Base-by-base conservation (phyloP, 148 eudicot genomes). In the Rhododendron ovatum region DNA sequence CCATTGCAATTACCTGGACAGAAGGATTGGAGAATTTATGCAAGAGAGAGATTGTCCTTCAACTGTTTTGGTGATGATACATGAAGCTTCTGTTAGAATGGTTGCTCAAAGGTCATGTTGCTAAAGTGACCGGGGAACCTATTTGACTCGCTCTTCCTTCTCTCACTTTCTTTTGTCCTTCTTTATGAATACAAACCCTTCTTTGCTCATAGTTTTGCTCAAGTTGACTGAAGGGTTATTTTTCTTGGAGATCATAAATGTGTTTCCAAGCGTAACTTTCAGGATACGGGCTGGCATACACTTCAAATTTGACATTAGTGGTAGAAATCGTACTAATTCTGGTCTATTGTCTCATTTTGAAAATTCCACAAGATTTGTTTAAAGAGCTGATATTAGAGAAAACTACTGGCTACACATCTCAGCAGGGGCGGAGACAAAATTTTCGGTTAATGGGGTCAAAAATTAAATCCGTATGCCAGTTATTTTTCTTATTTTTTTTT, bases 1-100 rank as follows among this genome's bases (percentile, higher is more conserved):
- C 84, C 18, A 2, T 15, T 83, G 26, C 45, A 67, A 65, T 26
- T 83, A 67, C 73, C 57, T 83, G 77, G 55, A 83, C 78, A 41
- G 41, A 61, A 43, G 10, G 17, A 45, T 53, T 79, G 18, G 41
- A 82, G 75, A 82, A 63, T 61, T 63, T 61, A 1, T 71, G 14
- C 11, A 67, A n/a, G 73, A 67, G 33, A n/a, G 73, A 67, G 33
- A 10, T 26, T 67, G 4, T 67, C 33, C 11, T 67, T 67, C 33
- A 71, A 30, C 39, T 30, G 11, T 65, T n/a, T 65, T n/a, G 73
- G 73, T 65, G 73, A n/a, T 63, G 71, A 63, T 63, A 63, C 11
- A 24, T 65, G 69, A 65, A n/a, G 30, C 73, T 26, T 65, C 33
- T 65, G 33, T 65, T n/a, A 71, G 74, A 26, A 28, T 67, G 74